phyloP scores from a whole-genome alignment of 306 rosid genomes.

The Heteromeles arbutifolia region DNA sequence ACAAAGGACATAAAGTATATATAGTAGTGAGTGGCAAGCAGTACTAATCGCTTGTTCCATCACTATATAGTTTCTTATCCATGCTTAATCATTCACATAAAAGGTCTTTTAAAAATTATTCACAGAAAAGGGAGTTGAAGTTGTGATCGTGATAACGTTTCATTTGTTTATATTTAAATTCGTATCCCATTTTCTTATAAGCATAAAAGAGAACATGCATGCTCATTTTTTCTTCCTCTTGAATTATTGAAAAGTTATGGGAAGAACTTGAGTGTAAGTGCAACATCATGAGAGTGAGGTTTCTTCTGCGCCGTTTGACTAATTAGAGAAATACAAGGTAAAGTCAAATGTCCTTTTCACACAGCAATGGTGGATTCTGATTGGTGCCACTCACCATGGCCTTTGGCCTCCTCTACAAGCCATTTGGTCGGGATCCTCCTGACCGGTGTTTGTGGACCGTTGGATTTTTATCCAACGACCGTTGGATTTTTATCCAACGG shows the following conservation, averaged over 20 bases:
- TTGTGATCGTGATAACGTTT: background rate
- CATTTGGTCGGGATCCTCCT: too few relatives aligned
- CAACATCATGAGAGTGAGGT: slow-evolving; percentile 11
- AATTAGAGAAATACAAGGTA: background rate
- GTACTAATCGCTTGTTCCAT: background rate
- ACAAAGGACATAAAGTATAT: background rate
- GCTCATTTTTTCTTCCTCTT: too few relatives aligned
- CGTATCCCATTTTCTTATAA: too few relatives aligned
- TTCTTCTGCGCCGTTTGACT: background rate
- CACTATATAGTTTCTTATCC: background rate
- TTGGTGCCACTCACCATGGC: background rate
- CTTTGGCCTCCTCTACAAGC: too few relatives aligned
- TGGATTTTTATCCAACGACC: too few relatives aligned
- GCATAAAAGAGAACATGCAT: too few relatives aligned
- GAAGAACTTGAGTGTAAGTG: background rate
- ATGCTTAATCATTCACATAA: background rate
- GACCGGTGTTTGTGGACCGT: too few relatives aligned
- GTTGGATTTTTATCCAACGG: too few relatives aligned
- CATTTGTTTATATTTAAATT: background rate
- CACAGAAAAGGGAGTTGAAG: too few relatives aligned
- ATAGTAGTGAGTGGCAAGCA: background rate
- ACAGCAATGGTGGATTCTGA: background rate
- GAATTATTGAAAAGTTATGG: background rate
- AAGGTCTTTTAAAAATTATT: too few relatives aligned
- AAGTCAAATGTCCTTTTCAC: slow-evolving; percentile 11